Base-by-base conservation (phyloP, 2,329 filamentous ascomycete species). In the Sporothrix phasma region DNA sequence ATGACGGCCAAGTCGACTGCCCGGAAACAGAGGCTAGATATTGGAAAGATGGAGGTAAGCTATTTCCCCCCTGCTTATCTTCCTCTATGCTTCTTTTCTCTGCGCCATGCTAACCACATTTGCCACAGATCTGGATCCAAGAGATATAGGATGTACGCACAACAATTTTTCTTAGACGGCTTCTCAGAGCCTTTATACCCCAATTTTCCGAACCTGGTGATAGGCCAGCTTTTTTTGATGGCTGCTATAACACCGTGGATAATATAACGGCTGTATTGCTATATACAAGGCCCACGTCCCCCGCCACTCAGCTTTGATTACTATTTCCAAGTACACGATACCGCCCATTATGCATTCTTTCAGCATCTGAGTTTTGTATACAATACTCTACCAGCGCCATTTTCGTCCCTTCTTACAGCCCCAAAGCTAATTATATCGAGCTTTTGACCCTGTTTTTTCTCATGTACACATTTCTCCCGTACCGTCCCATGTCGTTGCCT, bases 31-130 rank as follows among this genome's bases (percentile, higher is more conserved):
- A 84, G 86, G 70, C 81, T 82, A 67, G 92, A 96, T 67, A 88
- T 92, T 79, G 92, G 90, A 61, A 97, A 96, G 82, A 86, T 97
- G 85, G 94, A 97, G 85, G 91, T 97, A 75, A 83, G 89, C 80
- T 62, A 51, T n/a, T 0, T 3, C 13, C 41, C 19, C 46, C 47
- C 17, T 24, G 22, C 11, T 29, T 63, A 8, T 7, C 31, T 34
- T 54, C 37, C 5, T 15, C 31, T 6, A 4, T 29, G 3, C 24
- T 3, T 45, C 17, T 37, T 4, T 45, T 24, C 5, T 4, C n/a
- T 53, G 15, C 11, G 17, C 7, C 8, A 31, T 60, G n/a, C 71
- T 73, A 64, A 73, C 68, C 37, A 43, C n/a, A n/a, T 7, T 13
- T 24, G 29, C 5, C 6, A 22, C 19, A 75, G 73, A 69, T 75